Base-by-base conservation (phyloP, 2,329 filamentous ascomycete species). In the Corynespora cassiicola region DNA sequence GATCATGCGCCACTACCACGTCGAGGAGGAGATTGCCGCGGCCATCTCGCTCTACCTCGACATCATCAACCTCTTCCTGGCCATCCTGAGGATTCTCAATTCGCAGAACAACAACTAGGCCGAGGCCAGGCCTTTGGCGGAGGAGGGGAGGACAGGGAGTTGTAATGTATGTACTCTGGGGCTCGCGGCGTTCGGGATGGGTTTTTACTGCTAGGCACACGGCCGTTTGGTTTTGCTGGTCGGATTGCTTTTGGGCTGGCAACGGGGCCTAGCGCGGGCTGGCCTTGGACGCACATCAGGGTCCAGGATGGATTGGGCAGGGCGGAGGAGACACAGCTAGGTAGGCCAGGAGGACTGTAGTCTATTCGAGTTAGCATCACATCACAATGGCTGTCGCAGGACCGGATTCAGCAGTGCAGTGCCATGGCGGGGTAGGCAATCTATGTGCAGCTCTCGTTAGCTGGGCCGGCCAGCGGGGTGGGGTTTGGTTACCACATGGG, bases 21-120 rank as follows among this genome's bases (percentile, higher is more conserved):
- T 96, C 35, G 94, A 99, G 74, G 92, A 96, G 79, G 91, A 96
- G 77, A 96, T 97, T 66, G 90, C 91, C 6, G 92, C 92, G 32
- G 86, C 89, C 7, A 96, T 99, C 70, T 94, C 88, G 65, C 79
- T 99, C 31, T 99, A 99, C 69, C 80, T 99, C 32, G 92, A 97
- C 69, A 85, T 97, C 51, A 89, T 97, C 76, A 99, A 99, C 79
- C 72, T 99, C 54, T 99, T 99, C 82, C 78, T 99, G 54, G 87
- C 90, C 36, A 99, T 99, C 63, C 77, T 99, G 63, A 82, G 94
- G 63, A 97, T 99, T 58, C 77, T 99, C 63, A 99, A 99, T 78
- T 95, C 87, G 75, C 89, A 96, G 78, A 86, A 84, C 66, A 92
- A 95, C 73, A 95, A 96, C 79, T 97, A 84, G 35, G 50, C 25